Base-by-base conservation (phyloP, 2,329 filamentous ascomycete genomes). In the Colletotrichum viniferum region DNA sequence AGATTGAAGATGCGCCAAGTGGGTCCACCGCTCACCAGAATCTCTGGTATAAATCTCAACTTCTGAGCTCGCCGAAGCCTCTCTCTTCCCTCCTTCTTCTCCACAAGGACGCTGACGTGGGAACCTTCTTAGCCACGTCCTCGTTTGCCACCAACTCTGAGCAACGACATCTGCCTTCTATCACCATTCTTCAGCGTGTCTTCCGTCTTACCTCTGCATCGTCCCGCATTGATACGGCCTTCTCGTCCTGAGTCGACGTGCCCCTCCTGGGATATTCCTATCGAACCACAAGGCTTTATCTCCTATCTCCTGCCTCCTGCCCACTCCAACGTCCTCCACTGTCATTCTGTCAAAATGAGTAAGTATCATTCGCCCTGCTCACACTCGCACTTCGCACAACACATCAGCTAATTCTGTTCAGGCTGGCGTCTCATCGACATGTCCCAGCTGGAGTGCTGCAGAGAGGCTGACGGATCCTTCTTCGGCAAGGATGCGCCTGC, bases 231-330 rank as follows among this genome's bases (percentile, higher is more conserved):
- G 38, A n/a, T 48, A 48, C 38, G 38, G 5, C 0, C 43, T 2
- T 48, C 43, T 13, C 18, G 18, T n/a, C 18, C 43, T 21, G 0
- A n/a, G 18, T 43, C 18, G 38, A 43, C 38, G n/a, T n/a, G 0
- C 2, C 12, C 7, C 38, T 10, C 18, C 4, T 43, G 4, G 16
- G 4, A 43, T 12, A 43, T n/a, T n/a, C n/a, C n/a, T n/a, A n/a
- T n/a, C n/a, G n/a, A n/a, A n/a, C n/a, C n/a, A n/a, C n/a, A n/a
- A n/a, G n/a, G n/a, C n/a, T n/a, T n/a, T n/a, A n/a, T n/a, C n/a
- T n/a, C n/a, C n/a, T n/a, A n/a, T n/a, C n/a, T n/a, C 16, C 18
- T 43, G 16, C 18, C 0, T 43, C 0, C 38, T 43, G 0, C 4
- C 2, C 38, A 43, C 38, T 0, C 4, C 38, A 9, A 43, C 38